Conservation (phyloP, 306 rosid species). For the Morella rubra region DNA sequence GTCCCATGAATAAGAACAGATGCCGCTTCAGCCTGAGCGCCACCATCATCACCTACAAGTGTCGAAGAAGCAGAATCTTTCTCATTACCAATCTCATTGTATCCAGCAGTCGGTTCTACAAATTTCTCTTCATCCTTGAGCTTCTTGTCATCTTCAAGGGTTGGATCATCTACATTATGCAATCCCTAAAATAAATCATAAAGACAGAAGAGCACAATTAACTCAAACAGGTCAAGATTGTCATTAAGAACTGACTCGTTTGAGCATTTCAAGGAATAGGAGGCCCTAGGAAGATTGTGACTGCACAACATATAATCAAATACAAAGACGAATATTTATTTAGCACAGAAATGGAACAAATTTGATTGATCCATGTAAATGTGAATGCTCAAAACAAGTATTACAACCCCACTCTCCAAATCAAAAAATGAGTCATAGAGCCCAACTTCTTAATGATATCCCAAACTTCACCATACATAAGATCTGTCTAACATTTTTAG, state of each 20-base stretch:
- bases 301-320: not conserved
- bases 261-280: not conserved
- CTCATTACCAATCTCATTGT: slow-evolving; percentile 35
- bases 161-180: slow-evolving; percentile 42
- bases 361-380: not conserved
- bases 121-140: slow-evolving; percentile 11
- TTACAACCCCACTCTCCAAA: not conserved
- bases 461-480: slow-evolving; percentile 3
- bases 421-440: slow-evolving; percentile 3
- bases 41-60: slow-evolving; percentile 34
- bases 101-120: slow-evolving; percentile 35
- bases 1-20: slow-evolving; percentile 34
- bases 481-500: not conserved
- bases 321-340: not conserved
- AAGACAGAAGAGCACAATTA: slow-evolving; percentile 18
- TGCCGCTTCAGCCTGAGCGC: slow-evolving; percentile 40
- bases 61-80: slow-evolving; percentile 38
- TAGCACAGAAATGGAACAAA: not conserved
- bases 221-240: slow-evolving; percentile 8
- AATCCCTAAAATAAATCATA: slow-evolving; percentile 40
- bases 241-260: not conserved
- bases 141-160: slow-evolving; percentile 45
- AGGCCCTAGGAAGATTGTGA: not conserved
- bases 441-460: not conserved
- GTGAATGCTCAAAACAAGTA: not conserved